A percentile compares a stretch with the other conserved stretches of the same genome.
Conservation (phyloP, 23 red algal genomes). For the Agarophyton chilense region DNA sequence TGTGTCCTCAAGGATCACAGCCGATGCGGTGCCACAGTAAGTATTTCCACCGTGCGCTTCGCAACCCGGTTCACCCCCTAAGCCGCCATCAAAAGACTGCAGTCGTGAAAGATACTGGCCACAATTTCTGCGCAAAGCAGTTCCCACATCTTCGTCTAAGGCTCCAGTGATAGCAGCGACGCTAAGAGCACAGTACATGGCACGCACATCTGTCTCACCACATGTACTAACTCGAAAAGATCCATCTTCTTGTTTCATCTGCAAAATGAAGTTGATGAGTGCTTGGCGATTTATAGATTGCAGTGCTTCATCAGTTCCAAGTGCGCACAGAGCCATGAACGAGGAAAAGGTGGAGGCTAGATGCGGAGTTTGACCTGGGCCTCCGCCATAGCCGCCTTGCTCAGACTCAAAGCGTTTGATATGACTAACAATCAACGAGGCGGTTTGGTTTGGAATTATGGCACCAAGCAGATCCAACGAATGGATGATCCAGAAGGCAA, state of each 20-base stretch:
- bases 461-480: slow-evolving; percentile 66
- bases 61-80: slow-evolving; percentile 79
- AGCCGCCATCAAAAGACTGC: slow-evolving; percentile 87
- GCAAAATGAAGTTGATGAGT: slow-evolving; percentile 50
- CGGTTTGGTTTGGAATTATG: slow-evolving; percentile 4
- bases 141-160: slow-evolving; percentile 11
- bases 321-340: slow-evolving; percentile 64
- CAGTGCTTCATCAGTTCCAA: slow-evolving; percentile 73
- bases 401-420: slow-evolving; percentile 31
- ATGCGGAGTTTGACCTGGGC: slow-evolving; percentile 88
- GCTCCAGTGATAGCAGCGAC: slow-evolving; percentile 62
- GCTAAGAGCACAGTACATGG: slow-evolving; percentile 84
- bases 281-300: slow-evolving; percentile 48
- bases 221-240: slow-evolving; percentile 70
- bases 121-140: slow-evolving; percentile 23
- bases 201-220: slow-evolving; percentile 91
- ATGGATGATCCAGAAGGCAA: slow-evolving; percentile 92
- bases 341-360: slow-evolving; percentile 87
- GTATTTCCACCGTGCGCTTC: slow-evolving; percentile 96
- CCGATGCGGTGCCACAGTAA: slow-evolving; percentile 78
- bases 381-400: slow-evolving; percentile 89
- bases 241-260: slow-evolving; percentile 44
- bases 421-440: slow-evolving; percentile 11
- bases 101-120: slow-evolving; percentile 63
- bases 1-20: slow-evolving; percentile 40